Percentiles rank a stretch among this genome's conserved stretches.
phyloP scores from a whole-genome alignment of 305 asterid genomes.

The Salvia sclarea region DNA sequence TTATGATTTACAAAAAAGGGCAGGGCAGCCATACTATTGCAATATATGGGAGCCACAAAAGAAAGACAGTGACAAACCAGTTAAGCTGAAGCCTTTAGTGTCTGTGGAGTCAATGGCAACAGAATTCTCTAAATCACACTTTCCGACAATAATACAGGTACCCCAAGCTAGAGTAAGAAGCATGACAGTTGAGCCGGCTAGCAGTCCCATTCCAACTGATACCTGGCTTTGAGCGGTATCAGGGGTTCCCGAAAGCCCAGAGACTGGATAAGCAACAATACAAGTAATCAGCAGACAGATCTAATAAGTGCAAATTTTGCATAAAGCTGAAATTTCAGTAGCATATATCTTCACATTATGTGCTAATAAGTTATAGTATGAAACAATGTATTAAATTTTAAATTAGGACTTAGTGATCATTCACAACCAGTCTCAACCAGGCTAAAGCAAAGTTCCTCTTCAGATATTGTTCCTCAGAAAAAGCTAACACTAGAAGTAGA shows the following conservation, averaged over 20 bases:
- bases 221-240: conserved; percentile 94
- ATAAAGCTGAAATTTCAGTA: background rate
- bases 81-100: conserved; percentile 67
- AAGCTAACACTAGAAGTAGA: background rate
- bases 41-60: background rate
- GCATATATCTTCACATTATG: background rate
- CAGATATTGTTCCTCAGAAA: background rate
- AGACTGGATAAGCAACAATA: conserved; percentile 47
- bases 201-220: conserved; percentile 91
- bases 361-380: background rate
- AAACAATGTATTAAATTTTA: background rate
- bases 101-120: conserved; percentile 60
- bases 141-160: conserved; percentile 76
- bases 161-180: conserved; percentile 91
- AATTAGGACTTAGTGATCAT: background rate
- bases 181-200: conserved; percentile 98
- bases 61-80: conserved; percentile 48
- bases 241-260: conserved; percentile 79
- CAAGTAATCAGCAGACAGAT: background rate
- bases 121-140: conserved; percentile 64
- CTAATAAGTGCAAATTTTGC: background rate
- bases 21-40: background rate
- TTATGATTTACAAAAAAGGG: background rate
- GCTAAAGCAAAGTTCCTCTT: background rate
- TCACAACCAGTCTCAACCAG: background rate